Conservation (phyloP, 148 eudicot species). For the Rhododendron griersonianum region DNA sequence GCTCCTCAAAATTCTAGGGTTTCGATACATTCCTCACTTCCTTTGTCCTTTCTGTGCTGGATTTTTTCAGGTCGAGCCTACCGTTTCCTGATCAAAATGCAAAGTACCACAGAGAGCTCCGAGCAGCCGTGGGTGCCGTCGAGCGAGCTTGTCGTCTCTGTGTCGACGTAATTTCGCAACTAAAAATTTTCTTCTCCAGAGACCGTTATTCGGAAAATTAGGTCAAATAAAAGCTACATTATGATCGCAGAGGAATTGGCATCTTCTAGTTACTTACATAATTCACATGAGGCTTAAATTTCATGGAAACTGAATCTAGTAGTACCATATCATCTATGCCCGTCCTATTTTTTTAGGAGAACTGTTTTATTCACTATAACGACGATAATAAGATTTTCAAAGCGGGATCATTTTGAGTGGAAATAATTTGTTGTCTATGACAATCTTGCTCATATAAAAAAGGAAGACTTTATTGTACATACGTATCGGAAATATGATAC, state of each 20-base stretch:
- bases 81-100: constrained; percentile 61
- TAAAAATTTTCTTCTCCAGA: not conserved
- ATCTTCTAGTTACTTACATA: not conserved
- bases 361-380: not conserved
- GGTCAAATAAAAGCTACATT: not conserved
- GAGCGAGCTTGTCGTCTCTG: constrained; percentile 80
- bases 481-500: not conserved
- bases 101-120: constrained; percentile 63
- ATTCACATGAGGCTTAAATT: not conserved
- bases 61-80: constrained; percentile 44
- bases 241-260: not conserved
- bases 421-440: not conserved
- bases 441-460: not conserved
- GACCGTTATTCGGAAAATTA: constrained; percentile 1
- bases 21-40: not conserved
- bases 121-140: constrained; percentile 80
- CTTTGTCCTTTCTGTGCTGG: not conserved
- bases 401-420: not conserved
- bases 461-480: not conserved
- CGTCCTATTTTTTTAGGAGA: not conserved
- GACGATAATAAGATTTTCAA: not conserved
- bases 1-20: constrained; percentile 9
- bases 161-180: constrained; percentile 49
- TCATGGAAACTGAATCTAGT: not conserved
- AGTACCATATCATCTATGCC: not conserved